phyloP scores from a whole-genome alignment of 106 monocot genomes.

The Alisma plantagoaquatica region DNA sequence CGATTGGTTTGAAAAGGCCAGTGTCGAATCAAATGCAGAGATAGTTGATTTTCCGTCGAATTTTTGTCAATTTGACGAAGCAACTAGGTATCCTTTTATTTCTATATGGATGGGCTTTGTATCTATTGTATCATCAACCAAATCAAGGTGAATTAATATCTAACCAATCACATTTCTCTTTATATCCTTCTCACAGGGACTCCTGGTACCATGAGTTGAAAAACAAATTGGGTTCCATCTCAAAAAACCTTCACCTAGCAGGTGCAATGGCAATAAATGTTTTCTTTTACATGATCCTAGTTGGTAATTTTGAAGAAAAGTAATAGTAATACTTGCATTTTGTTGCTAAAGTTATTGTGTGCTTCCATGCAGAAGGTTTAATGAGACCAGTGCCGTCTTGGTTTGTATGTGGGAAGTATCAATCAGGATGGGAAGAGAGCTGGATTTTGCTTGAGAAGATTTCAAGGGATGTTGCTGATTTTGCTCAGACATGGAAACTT shows the following conservation, averaged over 20 bases:
- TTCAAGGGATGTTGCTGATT: slow-evolving; percentile 37
- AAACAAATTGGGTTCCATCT: slow-evolving; percentile 25
- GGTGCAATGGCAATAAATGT: too few relatives aligned
- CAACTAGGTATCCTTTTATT: slow-evolving; percentile 38
- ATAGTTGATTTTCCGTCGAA: slow-evolving; percentile 35
- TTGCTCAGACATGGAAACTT: slow-evolving; percentile 52
- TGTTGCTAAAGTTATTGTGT: too few relatives aligned
- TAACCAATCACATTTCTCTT: background rate
- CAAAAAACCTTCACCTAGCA: slow-evolving; percentile 2
- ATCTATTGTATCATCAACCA: background rate
- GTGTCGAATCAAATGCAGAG: slow-evolving; percentile 21
- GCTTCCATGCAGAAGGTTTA: too few relatives aligned
- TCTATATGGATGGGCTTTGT: background rate
- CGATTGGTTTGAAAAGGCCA: slow-evolving; percentile 55
- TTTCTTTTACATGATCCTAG: too few relatives aligned
- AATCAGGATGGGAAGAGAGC: slow-evolving; percentile 33
- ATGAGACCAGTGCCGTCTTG: too few relatives aligned
- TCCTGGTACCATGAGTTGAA: slow-evolving; percentile 49
- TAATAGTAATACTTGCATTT: too few relatives aligned
- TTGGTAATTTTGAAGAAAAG: too few relatives aligned
- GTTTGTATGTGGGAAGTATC: slow-evolving; percentile 9
- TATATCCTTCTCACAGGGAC: slow-evolving; percentile 40
- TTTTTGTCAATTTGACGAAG: slow-evolving; percentile 20
- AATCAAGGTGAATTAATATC: background rate
- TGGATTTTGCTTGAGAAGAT: slow-evolving; percentile 63